Conservation (phyloP, 2,329 filamentous ascomycete species). For the Cytospora mali region DNA sequence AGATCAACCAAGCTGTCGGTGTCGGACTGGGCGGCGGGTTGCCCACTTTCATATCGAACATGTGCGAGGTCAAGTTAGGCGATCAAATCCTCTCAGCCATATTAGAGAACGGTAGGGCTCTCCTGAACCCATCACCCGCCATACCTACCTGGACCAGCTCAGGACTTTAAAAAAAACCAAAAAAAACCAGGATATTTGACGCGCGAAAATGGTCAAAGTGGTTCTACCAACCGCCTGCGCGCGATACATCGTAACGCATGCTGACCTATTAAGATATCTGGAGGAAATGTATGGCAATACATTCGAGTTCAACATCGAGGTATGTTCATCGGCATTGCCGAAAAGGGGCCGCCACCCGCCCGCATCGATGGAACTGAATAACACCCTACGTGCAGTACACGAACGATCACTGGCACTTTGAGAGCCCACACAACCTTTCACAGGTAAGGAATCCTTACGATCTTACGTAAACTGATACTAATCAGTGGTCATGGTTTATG, state of each 20-base stretch:
- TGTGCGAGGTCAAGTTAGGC: no score
- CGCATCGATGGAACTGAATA: no score
- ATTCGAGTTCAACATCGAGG: conserved; percentile 25
- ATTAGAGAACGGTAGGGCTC: not conserved
- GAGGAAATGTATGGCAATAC: conserved; percentile 11
- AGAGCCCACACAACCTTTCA: conserved; percentile 18
- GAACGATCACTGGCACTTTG: conserved; percentile 27
- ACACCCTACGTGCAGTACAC: conserved; percentile 20
- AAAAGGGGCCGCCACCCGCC: no score
- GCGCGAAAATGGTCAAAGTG: conserved; percentile 17
- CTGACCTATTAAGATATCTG: conserved; percentile 17
- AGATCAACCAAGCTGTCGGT: not conserved
- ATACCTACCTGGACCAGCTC: not conserved
- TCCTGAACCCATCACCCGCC: not conserved
- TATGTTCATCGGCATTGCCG: not conserved
- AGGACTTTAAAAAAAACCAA: no score
- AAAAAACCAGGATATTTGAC: no score
- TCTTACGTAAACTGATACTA: not conserved
- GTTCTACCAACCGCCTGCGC: conserved; percentile 16
- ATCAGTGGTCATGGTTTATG: not conserved
- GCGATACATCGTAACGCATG: conserved; percentile 22
- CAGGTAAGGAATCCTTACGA: not conserved
- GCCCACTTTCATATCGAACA: not conserved
- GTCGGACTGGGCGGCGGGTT: not conserved
- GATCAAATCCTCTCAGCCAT: not conserved